phyloP scores from a whole-genome alignment of 2,329 filamentous ascomycete species.

The Colletotrichum zoysiae region DNA sequence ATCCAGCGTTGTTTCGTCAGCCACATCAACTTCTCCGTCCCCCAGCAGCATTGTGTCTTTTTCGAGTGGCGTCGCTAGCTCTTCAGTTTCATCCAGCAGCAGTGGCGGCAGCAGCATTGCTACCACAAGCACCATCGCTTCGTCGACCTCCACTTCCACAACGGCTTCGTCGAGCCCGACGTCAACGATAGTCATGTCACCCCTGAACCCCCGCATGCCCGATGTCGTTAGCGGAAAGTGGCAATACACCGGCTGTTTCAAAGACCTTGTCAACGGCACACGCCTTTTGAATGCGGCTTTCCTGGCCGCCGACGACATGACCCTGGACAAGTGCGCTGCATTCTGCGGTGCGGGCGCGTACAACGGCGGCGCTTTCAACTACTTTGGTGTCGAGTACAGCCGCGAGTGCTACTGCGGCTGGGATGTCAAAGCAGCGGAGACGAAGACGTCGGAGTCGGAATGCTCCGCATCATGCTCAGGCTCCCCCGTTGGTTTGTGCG shows the following conservation, averaged over 20 bases:
- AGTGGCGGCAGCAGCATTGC: conserved; percentile 11
- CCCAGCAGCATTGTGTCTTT: background rate
- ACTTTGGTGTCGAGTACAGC: conserved; percentile 46
- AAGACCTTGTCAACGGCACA: conserved; percentile 43
- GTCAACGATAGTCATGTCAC: conserved; percentile 29
- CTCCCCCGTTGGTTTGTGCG: conserved; percentile 35
- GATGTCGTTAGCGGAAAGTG: conserved; percentile 40
- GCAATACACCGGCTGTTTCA: conserved; percentile 46
- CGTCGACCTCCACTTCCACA: conserved; percentile 19
- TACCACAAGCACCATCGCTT: conserved; percentile 39
- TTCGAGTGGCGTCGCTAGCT: background rate
- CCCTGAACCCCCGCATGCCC: conserved; percentile 41
- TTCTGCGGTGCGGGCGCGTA: conserved; percentile 43
- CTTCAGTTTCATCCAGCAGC: conserved; percentile 28
- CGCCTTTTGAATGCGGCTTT: conserved; percentile 38
- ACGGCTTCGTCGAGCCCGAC: conserved; percentile 28
- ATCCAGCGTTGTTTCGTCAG: background rate
- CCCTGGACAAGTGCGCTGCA: conserved; percentile 44
- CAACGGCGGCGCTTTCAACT: conserved; percentile 44
- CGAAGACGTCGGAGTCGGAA: conserved; percentile 42
- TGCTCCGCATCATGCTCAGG: conserved; percentile 42
- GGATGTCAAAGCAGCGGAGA: conserved; percentile 37
- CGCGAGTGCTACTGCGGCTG: conserved; percentile 45
- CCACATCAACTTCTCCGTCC: background rate
- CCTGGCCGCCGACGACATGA: conserved; percentile 43